Conservation (phyloP, 768 basidiomycete species). For the Chalciporus chontae region DNA sequence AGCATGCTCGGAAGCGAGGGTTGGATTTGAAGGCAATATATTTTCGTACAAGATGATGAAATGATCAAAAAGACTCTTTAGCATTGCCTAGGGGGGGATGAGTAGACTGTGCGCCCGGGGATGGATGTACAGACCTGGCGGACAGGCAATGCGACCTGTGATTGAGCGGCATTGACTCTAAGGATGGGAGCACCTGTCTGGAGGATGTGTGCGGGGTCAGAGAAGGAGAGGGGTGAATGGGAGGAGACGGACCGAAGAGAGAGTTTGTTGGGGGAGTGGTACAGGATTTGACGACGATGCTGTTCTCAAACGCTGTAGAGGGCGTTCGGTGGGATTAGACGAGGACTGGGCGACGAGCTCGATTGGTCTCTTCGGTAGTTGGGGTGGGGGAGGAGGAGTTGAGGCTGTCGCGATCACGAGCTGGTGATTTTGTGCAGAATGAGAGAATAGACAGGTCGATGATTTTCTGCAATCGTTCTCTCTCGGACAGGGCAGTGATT, state of each 20-base stretch:
- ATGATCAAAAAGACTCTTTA: conserved; percentile 71
- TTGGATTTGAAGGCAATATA: conserved; percentile 50
- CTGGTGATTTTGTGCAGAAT: conserved; percentile 38
- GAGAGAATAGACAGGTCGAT: conserved; percentile 69
- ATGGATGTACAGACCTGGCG: conserved; percentile 52
- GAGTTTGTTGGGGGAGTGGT: conserved; percentile 40
- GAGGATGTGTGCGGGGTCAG: neutral
- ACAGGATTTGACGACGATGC: conserved; percentile 41
- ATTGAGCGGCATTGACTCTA: conserved; percentile 61
- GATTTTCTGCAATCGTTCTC: conserved; percentile 42
- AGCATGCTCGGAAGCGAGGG: conserved; percentile 73
- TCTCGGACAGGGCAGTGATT: conserved; percentile 57
- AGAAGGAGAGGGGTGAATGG: neutral
- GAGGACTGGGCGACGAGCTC: conserved; percentile 26
- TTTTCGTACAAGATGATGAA: conserved; percentile 64
- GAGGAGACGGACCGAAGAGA: conserved; percentile 23
- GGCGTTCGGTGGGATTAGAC: conserved; percentile 41
- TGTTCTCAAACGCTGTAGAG: conserved; percentile 61
- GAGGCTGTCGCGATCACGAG: conserved; percentile 7
- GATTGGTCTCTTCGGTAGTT: conserved; percentile 48
- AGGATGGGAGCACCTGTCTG: conserved; percentile 66
- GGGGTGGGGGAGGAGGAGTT: no score
- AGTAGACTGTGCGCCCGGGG: neutral
- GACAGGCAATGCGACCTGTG: conserved; percentile 68
- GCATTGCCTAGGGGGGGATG: conserved; percentile 52